Conservation (phyloP, 345 rosid species). For the Arabis hirsuta region DNA sequence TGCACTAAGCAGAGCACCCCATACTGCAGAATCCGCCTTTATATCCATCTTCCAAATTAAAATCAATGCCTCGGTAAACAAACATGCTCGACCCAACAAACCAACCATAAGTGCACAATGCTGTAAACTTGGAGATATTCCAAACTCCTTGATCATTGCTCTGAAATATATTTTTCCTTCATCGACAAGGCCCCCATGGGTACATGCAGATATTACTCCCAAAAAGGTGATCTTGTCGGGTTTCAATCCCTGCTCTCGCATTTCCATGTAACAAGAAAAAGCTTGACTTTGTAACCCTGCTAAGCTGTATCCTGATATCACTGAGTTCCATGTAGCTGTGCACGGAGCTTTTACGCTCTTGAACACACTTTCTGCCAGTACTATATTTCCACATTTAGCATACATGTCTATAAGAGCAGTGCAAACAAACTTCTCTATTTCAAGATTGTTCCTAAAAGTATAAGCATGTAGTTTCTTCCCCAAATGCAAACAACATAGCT, state of each 20-base stretch:
- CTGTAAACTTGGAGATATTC: slow-evolving; percentile 63
- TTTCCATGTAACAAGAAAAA: slow-evolving; percentile 49
- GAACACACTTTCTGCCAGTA: slow-evolving; percentile 65
- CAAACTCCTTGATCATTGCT: slow-evolving; percentile 60
- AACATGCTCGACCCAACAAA: slow-evolving; percentile 66
- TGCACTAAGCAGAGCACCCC: slow-evolving; percentile 78
- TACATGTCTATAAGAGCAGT: slow-evolving; percentile 89
- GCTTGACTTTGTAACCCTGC: slow-evolving; percentile 65
- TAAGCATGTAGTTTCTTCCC: slow-evolving; percentile 68
- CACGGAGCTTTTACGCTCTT: slow-evolving; percentile 53
- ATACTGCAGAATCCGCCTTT: slow-evolving; percentile 75
- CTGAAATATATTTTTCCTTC: slow-evolving; percentile 69
- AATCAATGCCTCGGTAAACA: slow-evolving; percentile 62
- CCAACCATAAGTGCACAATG: slow-evolving; percentile 76
- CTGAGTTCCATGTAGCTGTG: slow-evolving; percentile 76
- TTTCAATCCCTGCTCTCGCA: slow-evolving; percentile 53
- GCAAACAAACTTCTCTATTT: slow-evolving; percentile 65
- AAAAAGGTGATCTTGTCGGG: slow-evolving; percentile 84
- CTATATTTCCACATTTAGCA: slow-evolving; percentile 70
- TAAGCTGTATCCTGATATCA: slow-evolving; percentile 76
- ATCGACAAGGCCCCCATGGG: slow-evolving; percentile 63
- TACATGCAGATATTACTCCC: slow-evolving; percentile 76
- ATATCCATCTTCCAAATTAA: slow-evolving; percentile 53
- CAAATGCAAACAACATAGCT: slow-evolving; percentile 59
- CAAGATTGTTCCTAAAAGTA: slow-evolving; percentile 57